Evolutionary conservation across 805 yeast genomes (phyloP).

Genomic region (Lipomyces sp.): DNA sequence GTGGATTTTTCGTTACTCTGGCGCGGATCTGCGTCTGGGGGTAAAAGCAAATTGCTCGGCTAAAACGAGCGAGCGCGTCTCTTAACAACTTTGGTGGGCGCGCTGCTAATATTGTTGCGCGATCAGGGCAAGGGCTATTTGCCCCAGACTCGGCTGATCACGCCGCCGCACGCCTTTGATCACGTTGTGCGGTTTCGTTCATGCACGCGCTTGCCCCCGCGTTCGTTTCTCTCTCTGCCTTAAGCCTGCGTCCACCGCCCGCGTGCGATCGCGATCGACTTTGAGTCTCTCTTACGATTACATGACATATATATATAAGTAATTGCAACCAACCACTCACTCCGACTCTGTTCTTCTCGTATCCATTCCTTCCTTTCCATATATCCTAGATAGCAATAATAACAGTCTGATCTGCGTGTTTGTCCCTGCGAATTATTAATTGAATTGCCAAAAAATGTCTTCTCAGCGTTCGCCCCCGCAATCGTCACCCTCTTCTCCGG

Average conservation of each 20-base stretch:
- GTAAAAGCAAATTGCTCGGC: too few relatives aligned
- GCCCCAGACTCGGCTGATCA: not conserved
- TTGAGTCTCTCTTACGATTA: too few relatives aligned
- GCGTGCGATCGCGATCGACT: not conserved
- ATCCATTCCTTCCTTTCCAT: not conserved
- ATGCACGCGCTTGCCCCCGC: not conserved
- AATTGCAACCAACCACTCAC: not conserved
- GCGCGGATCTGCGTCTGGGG: too few relatives aligned
- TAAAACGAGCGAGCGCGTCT: too few relatives aligned
- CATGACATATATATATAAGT: not conserved
- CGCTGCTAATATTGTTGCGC: too few relatives aligned
- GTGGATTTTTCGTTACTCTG: too few relatives aligned
- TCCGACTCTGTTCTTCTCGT: too few relatives aligned
- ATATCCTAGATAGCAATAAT: too few relatives aligned
- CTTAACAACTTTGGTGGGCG: too few relatives aligned
- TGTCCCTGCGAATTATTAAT: not conserved
- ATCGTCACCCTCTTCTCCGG: conserved; percentile 2
- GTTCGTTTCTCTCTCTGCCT: too few relatives aligned
- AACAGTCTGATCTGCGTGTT: not conserved
- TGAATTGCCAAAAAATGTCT: not conserved
- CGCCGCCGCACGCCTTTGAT: not conserved
- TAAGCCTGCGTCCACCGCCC: not conserved
- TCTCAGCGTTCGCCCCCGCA: conserved; percentile 7
- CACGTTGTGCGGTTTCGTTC: not conserved
- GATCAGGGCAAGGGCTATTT: too few relatives aligned